phyloP scores from a whole-genome alignment of 2,329 filamentous ascomycete species.

The Gremmenia infestans region DNA sequence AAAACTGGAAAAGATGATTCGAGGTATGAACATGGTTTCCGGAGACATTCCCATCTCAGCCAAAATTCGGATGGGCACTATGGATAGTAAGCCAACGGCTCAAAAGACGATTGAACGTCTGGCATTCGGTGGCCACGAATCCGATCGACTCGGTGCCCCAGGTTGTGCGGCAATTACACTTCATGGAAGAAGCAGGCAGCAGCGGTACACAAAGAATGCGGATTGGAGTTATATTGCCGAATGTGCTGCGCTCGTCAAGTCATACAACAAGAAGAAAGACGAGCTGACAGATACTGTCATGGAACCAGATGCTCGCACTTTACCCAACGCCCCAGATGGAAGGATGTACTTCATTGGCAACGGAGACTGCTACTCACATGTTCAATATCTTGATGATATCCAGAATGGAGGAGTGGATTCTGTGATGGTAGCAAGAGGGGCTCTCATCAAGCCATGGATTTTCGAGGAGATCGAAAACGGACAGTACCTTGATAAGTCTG shows the following conservation, averaged over 20 bases:
- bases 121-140: conserved; percentile 71
- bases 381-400: conserved; percentile 78
- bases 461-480: conserved; percentile 92
- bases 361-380: conserved; percentile 90
- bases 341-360: conserved; percentile 92
- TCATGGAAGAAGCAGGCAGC: conserved; percentile 88
- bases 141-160: conserved; percentile 65
- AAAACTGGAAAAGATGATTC: conserved; percentile 90
- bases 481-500: conserved; percentile 94
- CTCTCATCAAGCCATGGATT: conserved; percentile 95
- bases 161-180: conserved; percentile 94
- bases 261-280: conserved; percentile 66
- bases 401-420: conserved; percentile 76
- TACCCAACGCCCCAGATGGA: conserved; percentile 59
- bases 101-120: conserved; percentile 77
- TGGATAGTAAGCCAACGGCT: conserved; percentile 72
- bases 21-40: conserved; percentile 93
- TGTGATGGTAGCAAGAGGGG: conserved; percentile 97
- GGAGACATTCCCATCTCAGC: conserved; percentile 87
- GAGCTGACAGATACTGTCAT: conserved; percentile 67
- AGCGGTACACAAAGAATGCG: conserved; percentile 87
- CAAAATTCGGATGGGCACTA: conserved; percentile 91
- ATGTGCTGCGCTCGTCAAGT: conserved; percentile 77
- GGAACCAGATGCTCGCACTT: conserved; percentile 70
- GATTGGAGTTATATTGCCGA: conserved; percentile 95